Evolutionary conservation across 176 grass and related monocot genomes (phyloP).

Genomic region (Puya raimondii): DNA sequence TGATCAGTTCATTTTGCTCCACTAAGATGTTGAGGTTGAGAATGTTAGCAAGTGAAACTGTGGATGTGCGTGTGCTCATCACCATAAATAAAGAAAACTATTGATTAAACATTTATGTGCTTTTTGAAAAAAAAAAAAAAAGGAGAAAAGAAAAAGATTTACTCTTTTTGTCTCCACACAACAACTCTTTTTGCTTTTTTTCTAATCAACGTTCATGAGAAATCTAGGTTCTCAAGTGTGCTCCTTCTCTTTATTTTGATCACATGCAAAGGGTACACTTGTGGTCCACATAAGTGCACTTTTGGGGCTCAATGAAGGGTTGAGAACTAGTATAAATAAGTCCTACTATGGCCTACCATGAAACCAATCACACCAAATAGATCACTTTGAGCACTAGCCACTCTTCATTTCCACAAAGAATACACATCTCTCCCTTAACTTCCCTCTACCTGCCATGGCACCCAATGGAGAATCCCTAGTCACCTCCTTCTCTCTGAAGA

Average conservation of each 20-base stretch:
- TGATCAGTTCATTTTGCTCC: no score
- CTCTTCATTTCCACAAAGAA: no score
- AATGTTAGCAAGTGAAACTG: neutral
- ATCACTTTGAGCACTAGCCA: no score
- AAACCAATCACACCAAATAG: no score
- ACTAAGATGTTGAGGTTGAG: neutral
- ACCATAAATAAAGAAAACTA: neutral
- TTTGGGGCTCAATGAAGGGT: slow-evolving; percentile 6
- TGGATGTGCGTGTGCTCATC: neutral
- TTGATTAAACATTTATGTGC: neutral
- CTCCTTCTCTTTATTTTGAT: slow-evolving; percentile 26
- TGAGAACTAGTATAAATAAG: slow-evolving; percentile 26
- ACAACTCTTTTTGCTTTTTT: neutral
- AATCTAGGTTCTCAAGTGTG: slow-evolving; percentile 35
- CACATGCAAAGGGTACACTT: slow-evolving; percentile 30
- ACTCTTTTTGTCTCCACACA: no score
- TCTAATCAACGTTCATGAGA: slow-evolving; percentile 18
- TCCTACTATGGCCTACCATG: neutral
- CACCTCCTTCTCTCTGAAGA: slow-evolving; percentile 7
- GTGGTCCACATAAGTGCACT: slow-evolving; percentile 23
- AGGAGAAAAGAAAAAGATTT: no score
- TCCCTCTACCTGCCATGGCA: slow-evolving; percentile 34
- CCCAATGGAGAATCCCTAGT: slow-evolving; percentile 44
- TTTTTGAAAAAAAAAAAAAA: no score
- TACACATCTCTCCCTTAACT: no score